Evolutionary conservation across 1,284 basidiomycete species (phyloP), one percentile per base, ranked within the genome.

Genomic region (Bondarzewia mesenterica): DNA sequence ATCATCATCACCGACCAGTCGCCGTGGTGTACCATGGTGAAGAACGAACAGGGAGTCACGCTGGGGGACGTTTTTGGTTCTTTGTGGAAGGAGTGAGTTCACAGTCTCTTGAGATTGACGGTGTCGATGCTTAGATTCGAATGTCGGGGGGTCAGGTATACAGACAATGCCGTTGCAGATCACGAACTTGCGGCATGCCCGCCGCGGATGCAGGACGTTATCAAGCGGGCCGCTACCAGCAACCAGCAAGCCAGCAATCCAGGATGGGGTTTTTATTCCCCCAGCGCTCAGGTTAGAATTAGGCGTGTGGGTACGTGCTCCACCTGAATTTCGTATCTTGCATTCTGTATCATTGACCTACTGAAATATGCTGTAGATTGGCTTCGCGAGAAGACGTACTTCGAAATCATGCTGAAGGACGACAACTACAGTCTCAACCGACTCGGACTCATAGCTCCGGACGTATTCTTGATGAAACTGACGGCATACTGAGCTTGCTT

Each of bases 11-110:
- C 80, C n/a, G 74, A 80, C 42, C 65, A 72, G 37, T 81, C 77
- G 42, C 87, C 87, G 2, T 90, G 87, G 87, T 88, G 86, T 61
- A 87, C 85, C 8, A 78, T 80, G 50, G 73, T 90, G 41, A 78
- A 71, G 60, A 89, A 86, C 57, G 78, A 82, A 8, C 62, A 67
- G 2, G 87, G 87, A 1, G 85, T 90, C 8, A 88, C 84, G 1
- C 70, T 86, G 51, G 72, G 73, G 22, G 85, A 90, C 59, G 73
- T 90, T 23, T 85, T 80, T 57, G 70, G 70, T 2, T 65, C 72
- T 7, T 63, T 89, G 38, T 86, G 75, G 73, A 80, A 77, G 62
- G 85, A 89, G 87, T 89, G 51, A 40, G 82, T 71, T 16, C 32
- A 12, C 7, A 15, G 36, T 42, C 14, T 15, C 23, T 21, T 7